Evolutionary conservation across 306 rosid genomes (phyloP).

Genomic region (Quercus parvula): DNA sequence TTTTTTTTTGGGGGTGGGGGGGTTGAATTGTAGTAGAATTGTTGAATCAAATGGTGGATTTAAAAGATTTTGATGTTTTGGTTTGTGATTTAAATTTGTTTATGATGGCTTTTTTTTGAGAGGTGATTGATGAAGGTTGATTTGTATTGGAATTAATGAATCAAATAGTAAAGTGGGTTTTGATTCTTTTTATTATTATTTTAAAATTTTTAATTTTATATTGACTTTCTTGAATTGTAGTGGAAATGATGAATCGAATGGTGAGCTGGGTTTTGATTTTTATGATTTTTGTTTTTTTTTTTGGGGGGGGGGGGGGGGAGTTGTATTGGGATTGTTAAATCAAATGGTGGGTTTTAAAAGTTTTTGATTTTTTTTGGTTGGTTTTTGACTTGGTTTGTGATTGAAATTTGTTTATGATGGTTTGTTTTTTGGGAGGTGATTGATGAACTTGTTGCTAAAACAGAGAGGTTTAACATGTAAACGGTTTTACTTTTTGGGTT

Average conservation of each 20-base stretch:
- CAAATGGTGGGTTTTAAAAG: background rate
- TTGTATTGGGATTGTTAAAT: background rate
- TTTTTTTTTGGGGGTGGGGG: background rate
- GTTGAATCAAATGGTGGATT: background rate
- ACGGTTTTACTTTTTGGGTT: background rate
- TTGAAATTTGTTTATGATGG: background rate
- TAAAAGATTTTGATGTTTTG: background rate
- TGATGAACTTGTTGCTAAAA: background rate
- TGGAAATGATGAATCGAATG: too few species aligned
- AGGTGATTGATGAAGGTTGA: too few species aligned
- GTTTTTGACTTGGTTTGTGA: background rate
- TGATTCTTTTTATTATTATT: too few species aligned
- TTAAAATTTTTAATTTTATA: too few species aligned
- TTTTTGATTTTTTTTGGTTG: background rate
- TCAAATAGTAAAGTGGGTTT: too few species aligned
- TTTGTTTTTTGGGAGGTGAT: background rate
- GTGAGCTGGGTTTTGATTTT: conserved; percentile 20
- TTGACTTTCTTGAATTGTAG: too few species aligned
- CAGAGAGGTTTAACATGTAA: background rate
- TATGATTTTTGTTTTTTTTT: background rate
- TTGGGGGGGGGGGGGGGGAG: background rate
- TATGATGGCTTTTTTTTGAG: too few species aligned
- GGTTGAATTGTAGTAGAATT: background rate
- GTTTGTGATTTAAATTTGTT: too few species aligned
- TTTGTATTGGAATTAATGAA: too few species aligned